These are phyloP conservation scores for Phaeosphaeriaceae sp. DNA, from an alignment of 2,329 filamentous ascomycete genomes.

Conservation along the genomic window DNA sequence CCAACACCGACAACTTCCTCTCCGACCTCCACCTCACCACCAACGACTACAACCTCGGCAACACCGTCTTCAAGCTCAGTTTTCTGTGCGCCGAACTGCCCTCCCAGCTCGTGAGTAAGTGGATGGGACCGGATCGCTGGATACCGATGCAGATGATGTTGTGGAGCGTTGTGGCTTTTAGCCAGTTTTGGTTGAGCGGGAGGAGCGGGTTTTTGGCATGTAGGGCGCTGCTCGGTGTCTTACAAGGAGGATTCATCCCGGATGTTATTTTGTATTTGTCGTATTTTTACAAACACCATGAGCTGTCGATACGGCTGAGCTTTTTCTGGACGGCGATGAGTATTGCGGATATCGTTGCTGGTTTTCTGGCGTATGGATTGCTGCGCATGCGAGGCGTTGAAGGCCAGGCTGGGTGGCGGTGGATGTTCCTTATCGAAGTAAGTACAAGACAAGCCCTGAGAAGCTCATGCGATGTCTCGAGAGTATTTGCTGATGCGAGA, in stretches of 20 bases:
- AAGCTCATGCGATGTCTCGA: conserved; percentile 36
- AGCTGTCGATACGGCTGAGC: conserved; percentile 50
- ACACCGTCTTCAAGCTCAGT: conserved; percentile 74
- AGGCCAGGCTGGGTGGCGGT: conserved; percentile 52
- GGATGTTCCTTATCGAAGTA: conserved; percentile 56
- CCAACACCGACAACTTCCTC: conserved; percentile 35
- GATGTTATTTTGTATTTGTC: conserved; percentile 70
- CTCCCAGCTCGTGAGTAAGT: conserved; percentile 55
- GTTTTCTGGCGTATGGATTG: conserved; percentile 46
- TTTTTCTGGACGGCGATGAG: conserved; percentile 52
- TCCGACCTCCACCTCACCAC: background rate
- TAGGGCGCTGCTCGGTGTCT: conserved; percentile 53
- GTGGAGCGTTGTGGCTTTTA: conserved; percentile 60
- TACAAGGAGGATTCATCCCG: conserved; percentile 64
- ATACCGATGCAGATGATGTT: conserved; percentile 50
- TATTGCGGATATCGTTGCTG: conserved; percentile 42
- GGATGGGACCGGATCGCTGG: conserved; percentile 54
- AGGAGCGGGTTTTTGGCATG: conserved; percentile 52
- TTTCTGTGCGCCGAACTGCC: conserved; percentile 69
- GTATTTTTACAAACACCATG: conserved; percentile 50
- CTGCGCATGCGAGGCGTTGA: conserved; percentile 48
- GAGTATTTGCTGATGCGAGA: conserved; percentile 39
- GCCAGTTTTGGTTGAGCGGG: conserved; percentile 72
- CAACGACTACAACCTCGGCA: background rate
- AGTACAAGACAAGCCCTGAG: too few species aligned